Evolutionary conservation across 345 rosid genomes (phyloP).

Genomic region (Bruguiera sexangula): DNA sequence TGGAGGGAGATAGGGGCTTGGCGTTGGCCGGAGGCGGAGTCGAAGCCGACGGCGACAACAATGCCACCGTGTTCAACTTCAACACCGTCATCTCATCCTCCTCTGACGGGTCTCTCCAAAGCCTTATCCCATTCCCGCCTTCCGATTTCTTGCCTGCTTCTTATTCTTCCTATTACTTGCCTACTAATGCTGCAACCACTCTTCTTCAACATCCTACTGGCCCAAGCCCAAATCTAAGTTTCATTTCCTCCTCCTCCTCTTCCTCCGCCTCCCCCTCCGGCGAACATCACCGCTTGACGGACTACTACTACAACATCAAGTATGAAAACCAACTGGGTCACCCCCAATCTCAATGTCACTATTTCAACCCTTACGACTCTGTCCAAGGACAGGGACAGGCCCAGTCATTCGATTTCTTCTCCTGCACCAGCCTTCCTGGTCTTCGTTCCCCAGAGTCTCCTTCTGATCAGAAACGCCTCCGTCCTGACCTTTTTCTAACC

Average conservation of each 20-base stretch:
- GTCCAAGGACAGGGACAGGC: not conserved
- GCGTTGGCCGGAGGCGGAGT: not conserved
- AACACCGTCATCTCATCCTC: not conserved
- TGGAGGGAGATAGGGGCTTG: not conserved
- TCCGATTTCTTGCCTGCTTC: not conserved
- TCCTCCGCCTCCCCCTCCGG: no score
- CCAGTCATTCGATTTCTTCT: slow-evolving; percentile 14
- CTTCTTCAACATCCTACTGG: no score
- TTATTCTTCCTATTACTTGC: not conserved
- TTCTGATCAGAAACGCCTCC: not conserved
- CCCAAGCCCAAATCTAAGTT: not conserved
- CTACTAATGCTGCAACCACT: not conserved
- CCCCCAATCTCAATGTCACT: not conserved
- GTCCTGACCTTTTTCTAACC: slow-evolving; percentile 6
- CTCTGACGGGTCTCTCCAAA: slow-evolving; percentile 22
- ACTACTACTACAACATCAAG: no score
- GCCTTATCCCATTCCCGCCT: slow-evolving; percentile 2
- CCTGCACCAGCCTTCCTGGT: not conserved
- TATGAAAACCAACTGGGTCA: not conserved
- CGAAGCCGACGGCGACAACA: slow-evolving; percentile 3
- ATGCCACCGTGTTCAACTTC: not conserved
- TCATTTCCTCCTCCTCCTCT: no score
- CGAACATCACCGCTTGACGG: no score
- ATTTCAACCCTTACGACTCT: not conserved
- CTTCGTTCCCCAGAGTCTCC: not conserved